A percentile compares a stretch with the other conserved stretches of the same genome.
Conservation (phyloP, 2,329 filamentous ascomycete species). For the Ascochyta clinopodiicola region DNA sequence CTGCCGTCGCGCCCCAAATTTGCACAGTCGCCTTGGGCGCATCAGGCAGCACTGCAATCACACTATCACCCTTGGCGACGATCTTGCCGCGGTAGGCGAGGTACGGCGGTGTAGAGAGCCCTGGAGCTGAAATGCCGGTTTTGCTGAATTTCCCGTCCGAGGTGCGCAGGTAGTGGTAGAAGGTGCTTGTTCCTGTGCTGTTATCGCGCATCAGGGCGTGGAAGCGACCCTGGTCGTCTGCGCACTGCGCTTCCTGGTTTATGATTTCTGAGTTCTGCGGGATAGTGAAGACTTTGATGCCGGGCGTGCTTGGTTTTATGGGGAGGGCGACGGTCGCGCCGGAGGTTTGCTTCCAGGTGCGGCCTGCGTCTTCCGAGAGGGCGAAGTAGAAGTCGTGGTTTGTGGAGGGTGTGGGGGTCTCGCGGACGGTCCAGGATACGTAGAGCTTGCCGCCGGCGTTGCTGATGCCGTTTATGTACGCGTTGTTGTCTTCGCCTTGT, state of each 20-base stretch:
- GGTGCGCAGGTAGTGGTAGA: slow-evolving; percentile 45
- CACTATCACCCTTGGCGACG: slow-evolving; percentile 32
- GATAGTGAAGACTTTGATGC: slow-evolving; percentile 55
- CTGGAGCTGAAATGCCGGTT: slow-evolving; percentile 37
- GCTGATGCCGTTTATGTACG: slow-evolving; percentile 60
- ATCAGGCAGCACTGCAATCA: slow-evolving; percentile 42
- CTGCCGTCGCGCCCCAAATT: slow-evolving; percentile 40
- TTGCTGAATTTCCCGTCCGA: slow-evolving; percentile 39
- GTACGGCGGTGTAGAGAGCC: slow-evolving; percentile 40
- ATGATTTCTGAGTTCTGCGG: slow-evolving; percentile 55
- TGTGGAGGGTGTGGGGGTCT: slow-evolving; percentile 56
- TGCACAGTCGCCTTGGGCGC: slow-evolving; percentile 36
- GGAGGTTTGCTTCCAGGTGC: slow-evolving; percentile 53
- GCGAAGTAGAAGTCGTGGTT: slow-evolving; percentile 61
- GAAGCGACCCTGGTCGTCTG: slow-evolving; percentile 55
- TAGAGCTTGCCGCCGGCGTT: slow-evolving; percentile 47
- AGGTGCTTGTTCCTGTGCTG: slow-evolving; percentile 32
- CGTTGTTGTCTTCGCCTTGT: slow-evolving; percentile 56
- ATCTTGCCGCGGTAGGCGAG: slow-evolving; percentile 44
- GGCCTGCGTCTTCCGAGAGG: slow-evolving; percentile 55
- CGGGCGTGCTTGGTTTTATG: slow-evolving; percentile 51
- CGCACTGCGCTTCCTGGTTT: slow-evolving; percentile 60
- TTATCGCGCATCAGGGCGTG: slow-evolving; percentile 59
- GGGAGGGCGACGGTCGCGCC: slow-evolving; percentile 50
- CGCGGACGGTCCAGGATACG: slow-evolving; percentile 60